Evolutionary conservation across 495 filamentous ascomycete species (phyloP), one percentile per base, ranked within the genome.

Genomic region (Cudoniella acicularis): DNA sequence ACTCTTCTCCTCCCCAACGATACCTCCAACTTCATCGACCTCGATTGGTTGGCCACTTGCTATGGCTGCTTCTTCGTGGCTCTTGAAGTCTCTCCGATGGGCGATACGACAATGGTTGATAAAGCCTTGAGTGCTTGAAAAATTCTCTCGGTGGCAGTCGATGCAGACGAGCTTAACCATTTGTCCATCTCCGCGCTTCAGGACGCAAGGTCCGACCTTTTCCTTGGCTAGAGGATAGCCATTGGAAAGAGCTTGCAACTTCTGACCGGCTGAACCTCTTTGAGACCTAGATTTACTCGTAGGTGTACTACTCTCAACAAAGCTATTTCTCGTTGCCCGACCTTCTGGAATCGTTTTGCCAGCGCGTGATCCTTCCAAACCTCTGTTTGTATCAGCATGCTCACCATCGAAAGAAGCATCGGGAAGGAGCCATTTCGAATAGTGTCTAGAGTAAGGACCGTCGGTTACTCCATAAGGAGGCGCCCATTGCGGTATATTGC

Each of bases 71-170:
- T 90, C 90, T 67, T 97, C 92, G 65, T 98, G 94, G 65, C 91
- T 97, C 66, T 91, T 87, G 75, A 90, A 97, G 52, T 92, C 90
- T 50, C 90, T 82, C 59, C 85, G 86, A 72, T 98, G 94, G 9
- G 92, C 90, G 56, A 98, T 97, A 43, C 94, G 91, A 66, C 92
- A 97, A 66, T 98, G 94, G 64, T 98, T 98, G 75, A 98, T 93
- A 67, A 98, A 98, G 1, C 94, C 94, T 70, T 98, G 94, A 1
- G 90, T 90, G 71, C 91, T 96, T 46, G 88, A 91, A 70, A 97
- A 98, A 69, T 97, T 88, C 73, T 87, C 87, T 55, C 91, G 78
- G 43, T 89, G 82, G 67, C 94, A 98, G 67, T 94, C 88, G 51
- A 92, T 77, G 73, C 94, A 98, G 50, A 93, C 84, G 47, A 98